Percentiles rank a stretch among this genome's conserved stretches.
Conservation (phyloP, 306 rosid genomes). For the Rosa lucieae region DNA sequence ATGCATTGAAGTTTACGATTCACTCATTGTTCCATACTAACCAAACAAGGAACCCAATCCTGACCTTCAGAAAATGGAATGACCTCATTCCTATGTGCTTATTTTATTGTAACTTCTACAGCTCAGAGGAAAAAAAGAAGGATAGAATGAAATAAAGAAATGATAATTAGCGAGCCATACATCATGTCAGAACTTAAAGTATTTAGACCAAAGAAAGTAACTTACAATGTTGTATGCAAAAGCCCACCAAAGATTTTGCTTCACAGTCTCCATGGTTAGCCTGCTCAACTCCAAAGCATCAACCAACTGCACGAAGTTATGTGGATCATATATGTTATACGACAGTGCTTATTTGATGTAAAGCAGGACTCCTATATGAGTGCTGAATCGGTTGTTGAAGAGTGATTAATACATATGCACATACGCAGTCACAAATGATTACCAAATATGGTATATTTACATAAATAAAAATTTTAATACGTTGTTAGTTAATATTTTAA, state of each 20-base stretch:
- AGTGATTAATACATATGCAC: neutral
- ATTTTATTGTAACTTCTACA: neutral
- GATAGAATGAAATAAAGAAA: neutral
- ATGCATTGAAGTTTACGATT: neutral
- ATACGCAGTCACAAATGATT: neutral
- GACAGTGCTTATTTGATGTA: neutral
- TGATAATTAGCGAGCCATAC: neutral
- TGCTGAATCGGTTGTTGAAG: neutral
- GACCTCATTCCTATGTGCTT: neutral
- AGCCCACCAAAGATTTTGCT: constrained; percentile 99
- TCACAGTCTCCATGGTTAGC: constrained; percentile 88
- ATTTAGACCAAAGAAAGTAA: neutral
- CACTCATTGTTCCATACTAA: neutral
- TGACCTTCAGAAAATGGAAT: neutral
- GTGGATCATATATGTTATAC: constrained; percentile 20
- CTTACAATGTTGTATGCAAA: constrained; percentile 89
- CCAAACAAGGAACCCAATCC: neutral
- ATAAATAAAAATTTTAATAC: too few relatives aligned
- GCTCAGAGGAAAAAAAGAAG: neutral
- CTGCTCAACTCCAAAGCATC: constrained; percentile 97
- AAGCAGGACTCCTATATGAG: neutral
- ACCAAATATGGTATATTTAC: neutral
- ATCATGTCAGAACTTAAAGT: neutral
- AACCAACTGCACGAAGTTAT: constrained; percentile 61
- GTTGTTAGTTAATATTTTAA: too few relatives aligned